Percentiles rank a stretch among this genome's conserved stretches.
Conservation (phyloP, 176 grass and related monocot species). For the Ensete glaucum region DNA sequence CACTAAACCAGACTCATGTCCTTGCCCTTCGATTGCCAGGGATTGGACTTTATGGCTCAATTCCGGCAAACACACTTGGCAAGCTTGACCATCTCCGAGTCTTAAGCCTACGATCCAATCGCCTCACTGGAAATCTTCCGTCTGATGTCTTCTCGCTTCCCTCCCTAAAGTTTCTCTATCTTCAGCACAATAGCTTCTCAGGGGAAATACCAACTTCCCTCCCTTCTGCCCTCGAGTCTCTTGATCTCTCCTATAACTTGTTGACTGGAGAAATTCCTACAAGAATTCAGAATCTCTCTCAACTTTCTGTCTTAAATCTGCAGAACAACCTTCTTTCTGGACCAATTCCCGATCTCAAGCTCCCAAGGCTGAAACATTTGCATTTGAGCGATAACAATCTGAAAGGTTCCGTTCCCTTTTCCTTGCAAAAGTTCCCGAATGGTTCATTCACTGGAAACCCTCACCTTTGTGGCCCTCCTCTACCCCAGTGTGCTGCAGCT, state of each 20-base stretch:
- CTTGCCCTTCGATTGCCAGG: slow-evolving; percentile 65
- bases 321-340: slow-evolving; percentile 62
- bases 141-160: slow-evolving; percentile 61
- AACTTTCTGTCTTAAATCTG: slow-evolving; percentile 53
- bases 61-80: slow-evolving; percentile 74
- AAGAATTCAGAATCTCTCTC: slow-evolving; percentile 57
- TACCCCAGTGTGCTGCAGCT: slow-evolving; percentile 48
- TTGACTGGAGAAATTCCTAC: slow-evolving; percentile 62
- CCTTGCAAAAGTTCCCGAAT: slow-evolving; percentile 60
- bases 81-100: slow-evolving; percentile 60
- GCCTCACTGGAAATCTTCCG: slow-evolving; percentile 55
- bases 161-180: slow-evolving; percentile 63
- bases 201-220: slow-evolving; percentile 61
- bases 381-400: slow-evolving; percentile 74
- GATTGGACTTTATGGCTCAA: slow-evolving; percentile 56
- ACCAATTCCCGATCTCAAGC: slow-evolving; percentile 67
- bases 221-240: slow-evolving; percentile 38
- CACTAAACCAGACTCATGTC: slow-evolving; percentile 38
- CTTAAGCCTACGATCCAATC: slow-evolving; percentile 88
- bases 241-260: slow-evolving; percentile 89
- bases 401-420: slow-evolving; percentile 64
- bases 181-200: slow-evolving; percentile 85
- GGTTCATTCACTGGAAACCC: slow-evolving; percentile 65
- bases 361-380: slow-evolving; percentile 53
- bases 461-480: slow-evolving; percentile 67